A percentile compares a stretch with the other conserved stretches of the same genome.
These are phyloP conservation scores for Inonotus hispidus DNA, from an alignment of 1,284 basidiomycete genomes.

Conservation along the genomic window DNA sequence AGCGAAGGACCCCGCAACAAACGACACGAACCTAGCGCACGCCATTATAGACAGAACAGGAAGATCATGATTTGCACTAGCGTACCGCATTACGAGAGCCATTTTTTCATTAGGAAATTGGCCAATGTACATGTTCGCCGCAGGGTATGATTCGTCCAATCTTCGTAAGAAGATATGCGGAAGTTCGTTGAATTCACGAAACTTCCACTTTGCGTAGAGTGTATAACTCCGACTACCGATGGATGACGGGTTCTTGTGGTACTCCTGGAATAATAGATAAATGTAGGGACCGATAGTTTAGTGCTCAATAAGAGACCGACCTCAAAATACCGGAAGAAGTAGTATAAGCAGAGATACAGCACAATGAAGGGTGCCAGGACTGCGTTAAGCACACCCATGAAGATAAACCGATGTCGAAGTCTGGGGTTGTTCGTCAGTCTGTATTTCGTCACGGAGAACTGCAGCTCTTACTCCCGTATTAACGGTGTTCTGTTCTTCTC, in stretches of 20 bases:
- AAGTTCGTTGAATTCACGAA: conserved; percentile 97
- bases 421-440: conserved; percentile 37
- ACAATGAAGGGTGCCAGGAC: conserved; percentile 97
- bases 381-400: conserved; percentile 94
- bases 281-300: background rate
- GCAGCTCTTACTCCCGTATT: conserved; percentile 68
- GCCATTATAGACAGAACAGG: conserved; percentile 2
- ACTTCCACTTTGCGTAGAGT: conserved; percentile 95
- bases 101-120: conserved; percentile 96
- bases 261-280: conserved; percentile 64
- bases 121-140: conserved; percentile 92
- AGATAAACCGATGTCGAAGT: conserved; percentile 80
- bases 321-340: conserved; percentile 99
- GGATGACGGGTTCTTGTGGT: conserved; percentile 95
- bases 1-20: conserved; percentile 93
- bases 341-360: conserved; percentile 94
- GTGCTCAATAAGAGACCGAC: conserved; percentile 36
- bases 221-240: conserved; percentile 93
- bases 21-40: conserved; percentile 78
- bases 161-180: conserved; percentile 88
- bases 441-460: background rate
- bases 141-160: conserved; percentile 82
- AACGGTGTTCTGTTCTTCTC: conserved; percentile 73
- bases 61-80: conserved; percentile 8
- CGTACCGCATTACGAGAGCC: conserved; percentile 82